Evolutionary conservation across 2,329 filamentous ascomycete species (phyloP).

Genomic region (Cryphonectria nitschkei): DNA sequence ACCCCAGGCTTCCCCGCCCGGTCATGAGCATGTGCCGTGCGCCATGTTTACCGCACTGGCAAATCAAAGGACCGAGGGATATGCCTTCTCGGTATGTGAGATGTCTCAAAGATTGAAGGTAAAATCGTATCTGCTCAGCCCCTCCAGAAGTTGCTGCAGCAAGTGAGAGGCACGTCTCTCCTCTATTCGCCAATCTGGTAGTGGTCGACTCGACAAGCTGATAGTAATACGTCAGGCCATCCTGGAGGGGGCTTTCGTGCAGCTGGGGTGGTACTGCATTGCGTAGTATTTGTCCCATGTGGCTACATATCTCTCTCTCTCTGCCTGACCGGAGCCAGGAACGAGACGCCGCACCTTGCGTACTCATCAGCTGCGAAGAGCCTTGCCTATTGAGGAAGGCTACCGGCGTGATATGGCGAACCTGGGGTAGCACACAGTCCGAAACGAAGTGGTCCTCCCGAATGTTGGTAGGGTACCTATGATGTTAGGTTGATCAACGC

Average conservation of each 20-base stretch:
- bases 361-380: slow-evolving; percentile 10
- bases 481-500: slow-evolving; percentile 13
- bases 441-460: slow-evolving; percentile 15
- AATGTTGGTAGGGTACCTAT: slow-evolving; percentile 11
- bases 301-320: slow-evolving; percentile 11
- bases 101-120: slow-evolving; percentile 1
- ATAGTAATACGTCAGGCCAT: background rate
- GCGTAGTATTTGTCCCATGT: slow-evolving; percentile 1
- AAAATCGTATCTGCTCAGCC: slow-evolving; percentile 1
- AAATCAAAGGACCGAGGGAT: slow-evolving; percentile 14
- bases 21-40: background rate
- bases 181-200: slow-evolving; percentile 10
- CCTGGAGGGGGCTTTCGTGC: background rate
- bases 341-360: slow-evolving; percentile 12
- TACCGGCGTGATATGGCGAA: slow-evolving; percentile 16
- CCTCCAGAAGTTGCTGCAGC: background rate
- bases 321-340: background rate
- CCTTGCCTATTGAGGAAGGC: slow-evolving; percentile 14
- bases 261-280: slow-evolving; percentile 12
- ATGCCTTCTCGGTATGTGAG: slow-evolving; percentile 6
- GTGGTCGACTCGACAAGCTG: background rate
- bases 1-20: background rate
- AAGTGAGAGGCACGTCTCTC: background rate
- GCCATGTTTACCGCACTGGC: slow-evolving; percentile 10
- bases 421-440: slow-evolving; percentile 22